These are phyloP conservation scores for Candolleomyces efflorescens DNA, from an alignment of 768 basidiomycete species.

Conservation along the genomic window DNA sequence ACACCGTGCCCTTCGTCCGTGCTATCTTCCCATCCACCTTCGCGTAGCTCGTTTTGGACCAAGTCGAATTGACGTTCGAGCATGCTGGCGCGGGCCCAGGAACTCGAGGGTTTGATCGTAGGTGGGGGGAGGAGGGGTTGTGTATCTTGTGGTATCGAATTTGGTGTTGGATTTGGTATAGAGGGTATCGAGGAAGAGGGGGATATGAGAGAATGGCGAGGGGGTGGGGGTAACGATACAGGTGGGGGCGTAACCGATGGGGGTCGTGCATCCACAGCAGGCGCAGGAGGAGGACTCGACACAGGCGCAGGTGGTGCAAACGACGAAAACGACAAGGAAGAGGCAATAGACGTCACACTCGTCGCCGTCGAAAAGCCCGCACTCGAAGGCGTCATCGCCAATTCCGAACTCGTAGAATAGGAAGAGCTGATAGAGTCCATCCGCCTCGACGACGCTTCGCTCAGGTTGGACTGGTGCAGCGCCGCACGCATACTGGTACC, in stretches of 20 bases:
- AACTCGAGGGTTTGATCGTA: background rate
- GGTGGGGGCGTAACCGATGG: too few relatives aligned
- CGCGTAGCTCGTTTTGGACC: background rate
- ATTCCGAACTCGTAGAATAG: background rate
- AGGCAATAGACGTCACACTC: too few relatives aligned
- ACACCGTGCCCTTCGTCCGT: background rate
- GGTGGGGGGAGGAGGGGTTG: background rate
- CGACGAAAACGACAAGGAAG: too few relatives aligned
- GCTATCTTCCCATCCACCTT: background rate
- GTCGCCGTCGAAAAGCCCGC: too few relatives aligned
- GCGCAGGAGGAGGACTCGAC: too few relatives aligned
- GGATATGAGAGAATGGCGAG: background rate
- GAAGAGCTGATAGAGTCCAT: background rate
- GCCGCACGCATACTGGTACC: background rate
- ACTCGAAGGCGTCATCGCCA: too few relatives aligned
- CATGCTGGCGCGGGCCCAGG: background rate
- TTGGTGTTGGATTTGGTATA: too few relatives aligned
- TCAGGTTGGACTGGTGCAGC: background rate
- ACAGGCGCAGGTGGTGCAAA: too few relatives aligned
- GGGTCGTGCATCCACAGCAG: too few relatives aligned
- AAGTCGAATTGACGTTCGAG: conserved; percentile 1
- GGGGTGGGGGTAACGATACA: background rate
- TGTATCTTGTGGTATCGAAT: background rate
- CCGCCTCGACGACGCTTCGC: background rate
- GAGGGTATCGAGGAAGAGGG: too few relatives aligned